Evolutionary conservation across 2,329 filamentous ascomycete species (phyloP), one percentile per base, ranked within the genome.

Genomic region (Aspergillus ochraceus): DNA sequence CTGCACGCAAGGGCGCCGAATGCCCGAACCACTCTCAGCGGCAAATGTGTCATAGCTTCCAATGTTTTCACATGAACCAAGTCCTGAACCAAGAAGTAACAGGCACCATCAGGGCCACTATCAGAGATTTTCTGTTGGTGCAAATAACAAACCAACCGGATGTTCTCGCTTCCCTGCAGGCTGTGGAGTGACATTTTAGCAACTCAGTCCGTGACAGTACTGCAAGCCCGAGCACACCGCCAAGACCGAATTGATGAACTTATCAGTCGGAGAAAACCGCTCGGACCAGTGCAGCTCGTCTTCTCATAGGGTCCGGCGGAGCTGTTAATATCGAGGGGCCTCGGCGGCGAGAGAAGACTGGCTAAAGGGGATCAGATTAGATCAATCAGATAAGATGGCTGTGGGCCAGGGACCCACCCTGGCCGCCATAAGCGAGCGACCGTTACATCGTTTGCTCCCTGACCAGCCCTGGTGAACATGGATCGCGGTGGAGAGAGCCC

Each of bases 381-480:
- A 58, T 58, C 22, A 50, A 58, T 54, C 50, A 54, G 56, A 54
- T 58, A 58, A 54, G 56, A 58, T 45, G 53, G 10, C 39, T 24
- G 49, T 57, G 55, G 42, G 12, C 26, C 19, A 14, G 26, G 19
- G 45, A 20, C 20, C 45, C 19, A 10, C n/a, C 9, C 24, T 17
- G 32, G 26, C 24, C 24, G 53, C n/a, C 19, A 20, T 22, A 49
- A 30, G 54, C 42, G 42, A 46, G n/a, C 9, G 17, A 47, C 19
- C 22, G 54, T 55, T 55, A 51, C 54, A 51, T 50, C 32, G 47
- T 10, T 42, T 20, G 45, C 19, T n/a, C 42, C 42, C n/a, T 46
- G 12, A 9, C 42, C 42, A 46, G 26, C 30, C 39, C 45, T 24
- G 3, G 39, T 29, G 14, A 50, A 50, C 29, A 20, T 6, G 19